A percentile compares a stretch with the other conserved stretches of the same genome.
phyloP scores from a whole-genome alignment of 1,139 yeast genomes.

The Candida tetrigidarum region DNA sequence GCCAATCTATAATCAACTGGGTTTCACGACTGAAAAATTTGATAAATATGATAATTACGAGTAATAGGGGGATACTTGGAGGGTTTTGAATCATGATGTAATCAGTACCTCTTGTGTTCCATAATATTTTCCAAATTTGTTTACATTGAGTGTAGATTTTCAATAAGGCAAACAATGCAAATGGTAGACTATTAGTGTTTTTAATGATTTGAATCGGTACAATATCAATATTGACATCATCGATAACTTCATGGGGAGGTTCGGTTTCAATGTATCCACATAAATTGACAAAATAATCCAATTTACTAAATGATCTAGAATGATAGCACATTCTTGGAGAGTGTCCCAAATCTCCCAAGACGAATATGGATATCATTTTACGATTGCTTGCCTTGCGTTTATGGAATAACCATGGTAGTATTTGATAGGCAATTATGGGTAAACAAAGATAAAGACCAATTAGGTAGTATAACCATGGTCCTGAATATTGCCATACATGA shows the following conservation, averaged over 20 bases:
- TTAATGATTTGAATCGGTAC: constrained; percentile 51
- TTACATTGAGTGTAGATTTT: constrained; percentile 65
- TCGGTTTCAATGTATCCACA: constrained; percentile 80
- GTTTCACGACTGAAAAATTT: constrained; percentile 59
- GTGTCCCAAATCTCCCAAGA: constrained; percentile 92
- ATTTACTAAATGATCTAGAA: constrained; percentile 73
- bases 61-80: constrained; percentile 84
- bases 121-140: constrained; percentile 48
- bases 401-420: constrained; percentile 34
- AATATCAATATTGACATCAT: constrained; percentile 56
- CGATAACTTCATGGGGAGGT: constrained; percentile 54
- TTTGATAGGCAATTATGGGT: constrained; percentile 39
- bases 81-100: constrained; percentile 90
- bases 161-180: constrained; percentile 56
- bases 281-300: constrained; percentile 75
- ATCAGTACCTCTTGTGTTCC: constrained; percentile 59
- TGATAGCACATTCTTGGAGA: constrained; percentile 97
- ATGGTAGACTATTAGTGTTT: constrained; percentile 53
- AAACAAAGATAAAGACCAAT: constrained; percentile 37
- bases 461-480: constrained; percentile 45
- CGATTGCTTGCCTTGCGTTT: constrained; percentile 27
- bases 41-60: constrained; percentile 61
- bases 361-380: constrained; percentile 72
- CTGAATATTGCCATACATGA: constrained; percentile 31
- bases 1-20: constrained; percentile 89